These are phyloP conservation scores for Arachnopeziza araneosa DNA, from an alignment of 2,329 filamentous ascomycete species.

Conservation along the genomic window DNA sequence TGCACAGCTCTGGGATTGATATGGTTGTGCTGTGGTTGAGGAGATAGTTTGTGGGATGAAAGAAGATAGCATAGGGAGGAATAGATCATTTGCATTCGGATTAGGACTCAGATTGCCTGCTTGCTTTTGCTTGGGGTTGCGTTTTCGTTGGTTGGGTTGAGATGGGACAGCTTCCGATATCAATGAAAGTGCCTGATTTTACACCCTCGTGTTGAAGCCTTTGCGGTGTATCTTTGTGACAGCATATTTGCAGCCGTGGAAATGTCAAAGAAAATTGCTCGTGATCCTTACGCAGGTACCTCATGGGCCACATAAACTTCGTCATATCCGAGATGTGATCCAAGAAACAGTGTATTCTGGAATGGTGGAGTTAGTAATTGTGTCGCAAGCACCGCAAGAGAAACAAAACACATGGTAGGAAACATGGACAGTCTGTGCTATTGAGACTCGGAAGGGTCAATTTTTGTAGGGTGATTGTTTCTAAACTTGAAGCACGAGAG, in stretches of 20 bases:
- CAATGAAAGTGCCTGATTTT: not conserved
- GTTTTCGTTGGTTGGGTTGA: not conserved
- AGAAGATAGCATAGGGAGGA: slow-evolving; percentile 19
- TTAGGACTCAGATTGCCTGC: not conserved
- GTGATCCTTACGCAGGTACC: too few species aligned
- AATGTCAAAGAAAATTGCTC: too few species aligned
- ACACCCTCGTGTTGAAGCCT: not conserved
- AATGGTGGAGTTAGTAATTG: not conserved
- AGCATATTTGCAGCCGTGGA: too few species aligned
- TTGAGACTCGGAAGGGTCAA: too few species aligned
- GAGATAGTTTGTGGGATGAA: not conserved
- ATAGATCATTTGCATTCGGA: slow-evolving; percentile 21
- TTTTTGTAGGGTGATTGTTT: not conserved
- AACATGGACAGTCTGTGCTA: not conserved
- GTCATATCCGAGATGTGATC: too few species aligned
- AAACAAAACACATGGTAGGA: not conserved
- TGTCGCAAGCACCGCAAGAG: not conserved
- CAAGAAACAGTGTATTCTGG: not conserved
- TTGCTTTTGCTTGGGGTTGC: not conserved
- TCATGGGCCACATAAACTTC: too few species aligned
- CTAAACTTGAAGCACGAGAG: not conserved
- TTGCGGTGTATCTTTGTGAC: too few species aligned
- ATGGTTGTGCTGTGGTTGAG: not conserved
- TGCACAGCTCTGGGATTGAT: slow-evolving; percentile 10
- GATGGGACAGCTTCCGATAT: not conserved